phyloP scores from a whole-genome alignment of 176 grass and related monocot genomes.

The Pontederia crassipes region DNA sequence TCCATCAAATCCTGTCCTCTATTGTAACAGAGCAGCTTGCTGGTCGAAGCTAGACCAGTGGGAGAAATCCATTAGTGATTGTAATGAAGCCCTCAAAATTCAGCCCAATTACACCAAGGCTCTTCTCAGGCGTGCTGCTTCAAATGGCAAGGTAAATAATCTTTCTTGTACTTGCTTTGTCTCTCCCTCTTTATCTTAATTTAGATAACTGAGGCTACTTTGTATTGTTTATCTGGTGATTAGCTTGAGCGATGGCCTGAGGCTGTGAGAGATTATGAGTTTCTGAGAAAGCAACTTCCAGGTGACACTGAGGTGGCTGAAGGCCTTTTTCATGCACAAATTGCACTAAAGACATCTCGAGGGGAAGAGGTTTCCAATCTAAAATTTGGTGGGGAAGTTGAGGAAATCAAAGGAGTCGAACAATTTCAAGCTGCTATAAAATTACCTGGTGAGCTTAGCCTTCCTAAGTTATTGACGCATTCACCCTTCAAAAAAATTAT shows the following conservation, averaged over 20 bases:
- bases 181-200: not conserved
- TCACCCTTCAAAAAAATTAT: not conserved
- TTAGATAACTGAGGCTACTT: not conserved
- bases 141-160: slow-evolving; percentile 56
- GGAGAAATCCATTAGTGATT: slow-evolving; percentile 89
- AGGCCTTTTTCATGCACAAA: slow-evolving; percentile 77
- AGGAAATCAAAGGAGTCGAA: slow-evolving; percentile 61
- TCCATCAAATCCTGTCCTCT: slow-evolving; percentile 71
- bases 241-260: slow-evolving; percentile 81
- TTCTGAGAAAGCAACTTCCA: slow-evolving; percentile 71
- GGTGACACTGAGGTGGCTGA: slow-evolving; percentile 77
- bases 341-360: slow-evolving; percentile 75
- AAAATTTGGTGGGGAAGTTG: slow-evolving; percentile 93
- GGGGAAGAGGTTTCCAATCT: slow-evolving; percentile 82
- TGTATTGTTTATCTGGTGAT: slow-evolving; percentile 22
- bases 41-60: slow-evolving; percentile 75
- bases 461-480: not conserved
- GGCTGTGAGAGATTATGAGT: slow-evolving; percentile 79
- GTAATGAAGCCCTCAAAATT: slow-evolving; percentile 85
- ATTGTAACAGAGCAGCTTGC: slow-evolving; percentile 94
- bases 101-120: slow-evolving; percentile 91
- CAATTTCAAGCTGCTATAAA: slow-evolving; percentile 71
- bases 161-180: not conserved
- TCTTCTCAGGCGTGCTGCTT: slow-evolving; percentile 87
- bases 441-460: slow-evolving; percentile 68